Percentiles rank a stretch among this genome's conserved stretches.
Conservation (phyloP, 257 asterid species). For the Solanum lycopersicoides region DNA sequence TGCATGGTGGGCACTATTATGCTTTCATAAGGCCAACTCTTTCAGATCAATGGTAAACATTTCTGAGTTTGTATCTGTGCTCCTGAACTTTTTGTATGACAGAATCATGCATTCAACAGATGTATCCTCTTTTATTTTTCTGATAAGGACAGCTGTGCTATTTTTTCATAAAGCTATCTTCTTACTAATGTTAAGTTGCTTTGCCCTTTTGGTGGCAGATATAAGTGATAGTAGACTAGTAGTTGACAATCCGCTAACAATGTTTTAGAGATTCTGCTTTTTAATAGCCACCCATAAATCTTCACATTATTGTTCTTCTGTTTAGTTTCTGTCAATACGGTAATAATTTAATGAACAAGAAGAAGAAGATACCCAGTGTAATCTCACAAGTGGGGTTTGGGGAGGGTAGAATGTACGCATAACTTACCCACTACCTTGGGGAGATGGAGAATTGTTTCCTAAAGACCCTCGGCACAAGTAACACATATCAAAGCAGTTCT, state of each 20-base stretch:
- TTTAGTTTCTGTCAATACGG: background rate
- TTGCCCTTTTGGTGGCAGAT: background rate
- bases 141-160: background rate
- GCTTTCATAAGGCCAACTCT: constrained; percentile 85
- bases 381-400: background rate
- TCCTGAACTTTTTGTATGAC: background rate
- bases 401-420: background rate
- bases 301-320: background rate
- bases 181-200: background rate
- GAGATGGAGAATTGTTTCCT: background rate
- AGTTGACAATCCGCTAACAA: background rate
- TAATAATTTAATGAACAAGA: background rate
- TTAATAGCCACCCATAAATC: background rate
- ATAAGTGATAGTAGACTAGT: background rate
- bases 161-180: background rate
- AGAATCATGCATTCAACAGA: background rate
- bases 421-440: background rate
- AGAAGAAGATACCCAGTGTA: background rate
- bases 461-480: background rate
- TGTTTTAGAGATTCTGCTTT: background rate
- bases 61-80: background rate
- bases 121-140: background rate
- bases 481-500: background rate
- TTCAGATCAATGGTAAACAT: constrained; percentile 75
- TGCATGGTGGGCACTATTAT: constrained; percentile 77